Evolutionary conservation across 257 asterid genomes (phyloP), one percentile per base, ranked within the genome.

Genomic region (Nemophila menziesii): DNA sequence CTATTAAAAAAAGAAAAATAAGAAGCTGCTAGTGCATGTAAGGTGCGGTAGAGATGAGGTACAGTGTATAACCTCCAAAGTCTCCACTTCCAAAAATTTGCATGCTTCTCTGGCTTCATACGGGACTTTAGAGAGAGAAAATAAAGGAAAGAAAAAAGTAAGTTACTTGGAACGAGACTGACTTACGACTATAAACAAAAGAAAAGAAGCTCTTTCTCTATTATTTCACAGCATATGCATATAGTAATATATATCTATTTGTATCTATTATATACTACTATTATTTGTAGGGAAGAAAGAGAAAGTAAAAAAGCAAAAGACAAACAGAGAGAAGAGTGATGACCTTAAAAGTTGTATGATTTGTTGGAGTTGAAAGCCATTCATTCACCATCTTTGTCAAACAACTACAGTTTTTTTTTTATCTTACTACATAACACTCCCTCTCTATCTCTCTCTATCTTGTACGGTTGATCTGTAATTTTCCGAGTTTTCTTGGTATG

Each of bases 331-430:
- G 18, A 57, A 36, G 57, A 56, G 54, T 46, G 61, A 46, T 29
- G 60, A 48, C 60, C 62, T 44, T 26, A 42, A 60, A 18, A 59
- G 20, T 58, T 65, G 51, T 60, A 55, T 72, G 68, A 58, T 81
- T 71, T 62, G 77, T 60, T 68, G 33, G 51, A 66, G 77, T 68
- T 71, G 75, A 36, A n/a, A 76, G 36, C 66, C 79, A 67, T 48
- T 70, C 73, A 65, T 57, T 59, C 78, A 72, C 70, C 78, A 72
- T 72, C 93, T 61, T 67, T 72, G 66, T 74, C 80, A 60, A n/a
- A 67, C 24, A 41, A 41, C 44, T 48, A 56, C 68, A 57, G 60
- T 65, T 54, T 41, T 41, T 44, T 5, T 65, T 54, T 41, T 41
- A 41, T 5, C 46, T 51, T 27, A 33, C 55, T 70, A 23, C 64